Evolutionary conservation across 345 rosid genomes (phyloP), one percentile per base, ranked within the genome.

Genomic region (Citrus australasica): DNA sequence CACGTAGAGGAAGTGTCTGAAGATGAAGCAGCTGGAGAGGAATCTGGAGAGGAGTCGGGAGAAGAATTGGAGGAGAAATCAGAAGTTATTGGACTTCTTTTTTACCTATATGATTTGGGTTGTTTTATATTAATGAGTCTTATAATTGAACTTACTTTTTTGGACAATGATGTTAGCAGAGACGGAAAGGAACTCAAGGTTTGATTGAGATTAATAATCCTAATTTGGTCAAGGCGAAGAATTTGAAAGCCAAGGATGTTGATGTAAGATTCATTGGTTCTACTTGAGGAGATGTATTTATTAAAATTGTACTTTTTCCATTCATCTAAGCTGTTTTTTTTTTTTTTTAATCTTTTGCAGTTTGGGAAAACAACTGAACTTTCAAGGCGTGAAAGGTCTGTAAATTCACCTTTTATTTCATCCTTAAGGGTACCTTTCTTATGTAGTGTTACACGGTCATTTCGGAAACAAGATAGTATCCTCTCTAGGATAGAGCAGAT

Each of bases 181-280:
- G 91, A 88, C 82, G 85, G 76, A 96, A 96, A 84, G 99, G 99
- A 21, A 84, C 89, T 66, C 87, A 94, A 82, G 85, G 97, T 76
- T 61, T 96, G 63, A 94, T 96, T 74, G 90, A 92, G 87, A 90
- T 90, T 78, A 92, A 92, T 28, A 96, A 96, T 84, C 99, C 98
- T 73, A 96, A 96, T 80, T 28, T 92, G 83, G 94, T 35, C 1
- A 92, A 91, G 86, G 73, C 87, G 21, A 96, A 90, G 90, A 92
- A 86, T 69, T 10, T 90, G 83, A 90, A 87, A 84, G 93, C 90
- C 56, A 85, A 81, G 79, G 88, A 90, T 68, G 76, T 80, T 64
- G 95, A 92, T 83, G 95, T 92, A 80, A 87, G 91, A 78, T 74
- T 17, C 28, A 6, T n/a, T 5, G 40, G 28, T 40, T 24, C 28